phyloP scores from a whole-genome alignment of 1,284 basidiomycete species.

The Leccinum subfulvum region DNA sequence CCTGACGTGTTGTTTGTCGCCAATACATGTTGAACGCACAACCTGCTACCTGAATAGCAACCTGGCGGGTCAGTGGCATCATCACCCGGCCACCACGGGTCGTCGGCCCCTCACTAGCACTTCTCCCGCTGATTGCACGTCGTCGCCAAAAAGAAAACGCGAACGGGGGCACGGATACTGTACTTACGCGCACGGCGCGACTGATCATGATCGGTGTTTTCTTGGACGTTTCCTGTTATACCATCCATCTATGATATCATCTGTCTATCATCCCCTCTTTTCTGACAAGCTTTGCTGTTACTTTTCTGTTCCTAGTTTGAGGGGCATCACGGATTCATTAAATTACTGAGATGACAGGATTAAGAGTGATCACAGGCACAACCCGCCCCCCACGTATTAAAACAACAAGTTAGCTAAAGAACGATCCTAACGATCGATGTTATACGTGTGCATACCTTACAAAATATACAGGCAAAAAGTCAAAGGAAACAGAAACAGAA shows the following conservation, averaged over 20 bases:
- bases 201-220: background rate
- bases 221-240: background rate
- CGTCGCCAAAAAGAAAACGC: background rate
- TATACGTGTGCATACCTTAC: conserved; percentile 22
- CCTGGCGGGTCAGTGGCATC: background rate
- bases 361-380: conserved; percentile 5
- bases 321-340: conserved; percentile 7
- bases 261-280: background rate
- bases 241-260: background rate
- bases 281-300: background rate
- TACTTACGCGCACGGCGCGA: background rate
- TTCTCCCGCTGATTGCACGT: background rate
- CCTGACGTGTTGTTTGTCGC: background rate
- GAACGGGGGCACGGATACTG: background rate
- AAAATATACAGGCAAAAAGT: conserved; percentile 20
- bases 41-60: background rate
- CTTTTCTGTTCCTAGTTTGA: background rate
- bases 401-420: conserved; percentile 12
- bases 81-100: background rate
- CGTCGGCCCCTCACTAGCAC: background rate
- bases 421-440: conserved; percentile 17
- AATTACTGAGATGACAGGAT: conserved; percentile 9
- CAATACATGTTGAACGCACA: background rate
- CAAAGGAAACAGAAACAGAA: background rate
- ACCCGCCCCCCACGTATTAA: conserved; percentile 17